Evolutionary conservation across 768 basidiomycete genomes (phyloP), one percentile per base, ranked within the genome.

Genomic region (Tremella fuciformis): DNA sequence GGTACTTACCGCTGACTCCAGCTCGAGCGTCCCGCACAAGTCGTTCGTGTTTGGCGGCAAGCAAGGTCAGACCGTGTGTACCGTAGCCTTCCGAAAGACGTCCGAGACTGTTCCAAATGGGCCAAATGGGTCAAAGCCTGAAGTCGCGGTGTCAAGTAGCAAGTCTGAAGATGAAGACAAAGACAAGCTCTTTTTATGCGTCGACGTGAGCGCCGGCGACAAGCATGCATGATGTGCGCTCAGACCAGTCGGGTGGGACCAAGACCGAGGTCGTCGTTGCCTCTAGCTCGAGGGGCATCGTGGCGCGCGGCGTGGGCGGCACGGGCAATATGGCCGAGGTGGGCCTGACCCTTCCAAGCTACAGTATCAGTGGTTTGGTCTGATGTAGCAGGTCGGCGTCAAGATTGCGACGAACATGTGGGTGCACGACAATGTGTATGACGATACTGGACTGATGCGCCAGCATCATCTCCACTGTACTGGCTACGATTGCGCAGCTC

Each of bases 301-400:
- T 89, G 44, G 86, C 85, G 0, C 85, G 86, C 44, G 88, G 84
- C 1, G 74, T 80, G 16, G 85, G 84, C 8, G 89, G 89, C 1
- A 87, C 88, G 0, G 91, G 90, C 65, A 94, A 94, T 77, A 88
- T 88, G 76, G 82, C 88, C 21, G 89, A 89, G 78, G 84, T 90
- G 67, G 81, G 85, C 29, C 11, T n/a, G n/a, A 21, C 25, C 42
- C 1, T 24, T 7, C 26, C 18, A 11, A 41, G 34, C 16, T 37
- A 4, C 13, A 21, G 13, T 16, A 49, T 8, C n/a, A 39, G 52
- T 24, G 39, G 9, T 13, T 19, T 44, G n/a, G 9, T 13, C 40
- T 44, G n/a, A 34, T n/a, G 50, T 16, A 13, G 2, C 25, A 62
- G 64, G 61, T 66, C 21, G 64, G 64, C 3, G 39, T 57, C 13